Evolutionary conservation across 371 early-diverging fungal genomes (phyloP), one percentile per base, ranked within the genome.

Genomic region (Mortierella sp.): DNA sequence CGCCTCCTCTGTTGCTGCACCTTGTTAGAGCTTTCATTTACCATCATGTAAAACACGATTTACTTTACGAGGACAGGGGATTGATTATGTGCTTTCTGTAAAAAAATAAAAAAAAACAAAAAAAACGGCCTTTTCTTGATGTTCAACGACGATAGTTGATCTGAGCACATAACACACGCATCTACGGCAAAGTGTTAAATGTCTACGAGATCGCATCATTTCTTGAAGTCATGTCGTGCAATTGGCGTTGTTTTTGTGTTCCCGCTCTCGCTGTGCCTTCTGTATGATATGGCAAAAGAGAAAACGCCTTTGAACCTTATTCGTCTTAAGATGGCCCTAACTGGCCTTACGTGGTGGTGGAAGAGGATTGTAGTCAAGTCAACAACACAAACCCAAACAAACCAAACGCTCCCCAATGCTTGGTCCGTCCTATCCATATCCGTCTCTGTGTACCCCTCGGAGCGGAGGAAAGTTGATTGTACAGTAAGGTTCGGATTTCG

Each of bases 221-320:
- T 72, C 47, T 72, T 13, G 76, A 47, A 24, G 34, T 26, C 80
- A 80, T 80, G 80, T 80, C 80, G 80, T 80, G 72, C 72, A 68
- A 28, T 60, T 45, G 28, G 26, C 2, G 24, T 42, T 42, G 28
- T 77, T 47, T 71, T 21, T 31, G 16, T 13, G 26, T 45, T 50
- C 26, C 3, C 52, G 65, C 50, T 9, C 63, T 21, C 65, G 47
- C 50, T 42, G 52, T 34, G 76, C 63, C 19, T 13, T 21, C 28
- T 31, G 44, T 16, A 57, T 14, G 48, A 38, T 38, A 1, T 48
- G 3, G 14, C 9, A 48, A 48, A 48, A 48, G 10, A 45, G 45
- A 31, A 21, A 6, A 55, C 54, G 24, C 21, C 38, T 13, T 34
- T 70, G 34, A 72, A 52, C 52, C 31, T 52, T 72, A 47, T 50